Conservation (phyloP, 129 eudicot genomes). For the Silybum marianum region DNA sequence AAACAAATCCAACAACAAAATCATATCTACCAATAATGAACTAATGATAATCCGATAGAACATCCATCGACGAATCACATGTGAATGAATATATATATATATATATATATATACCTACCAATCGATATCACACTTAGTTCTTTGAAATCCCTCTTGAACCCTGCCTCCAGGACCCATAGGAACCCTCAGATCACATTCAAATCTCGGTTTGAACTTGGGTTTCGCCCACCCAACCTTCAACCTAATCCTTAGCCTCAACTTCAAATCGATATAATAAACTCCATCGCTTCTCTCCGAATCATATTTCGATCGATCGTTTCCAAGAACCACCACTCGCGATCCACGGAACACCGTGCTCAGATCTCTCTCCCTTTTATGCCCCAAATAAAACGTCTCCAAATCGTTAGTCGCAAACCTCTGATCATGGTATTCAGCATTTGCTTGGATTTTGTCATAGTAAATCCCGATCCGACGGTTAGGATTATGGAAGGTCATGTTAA, state of each 20-base stretch:
- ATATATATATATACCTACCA: conserved; percentile 19
- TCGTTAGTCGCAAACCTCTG: conserved; percentile 14
- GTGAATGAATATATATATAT: too few species aligned
- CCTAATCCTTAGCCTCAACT: conserved; percentile 48
- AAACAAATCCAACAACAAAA: background rate
- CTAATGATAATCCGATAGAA: background rate
- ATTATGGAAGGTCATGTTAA: conserved; percentile 64
- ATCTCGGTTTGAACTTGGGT: conserved; percentile 56
- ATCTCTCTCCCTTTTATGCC: conserved; percentile 30
- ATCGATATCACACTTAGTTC: conserved; percentile 39
- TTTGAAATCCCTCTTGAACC: conserved; percentile 9
- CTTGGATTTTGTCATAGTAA: conserved; percentile 65
- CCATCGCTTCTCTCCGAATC: conserved; percentile 32
- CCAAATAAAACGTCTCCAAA: conserved; percentile 31
- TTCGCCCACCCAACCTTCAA: conserved; percentile 59
- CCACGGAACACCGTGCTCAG: conserved; percentile 15
- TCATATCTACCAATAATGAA: background rate
- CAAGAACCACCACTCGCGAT: conserved; percentile 14
- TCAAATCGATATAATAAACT: conserved; percentile 50
- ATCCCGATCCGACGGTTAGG: conserved; percentile 69
- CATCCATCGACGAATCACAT: background rate
- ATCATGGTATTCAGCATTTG: conserved; percentile 37
- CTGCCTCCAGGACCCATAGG: conserved; percentile 10
- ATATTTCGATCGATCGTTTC: conserved; percentile 27
- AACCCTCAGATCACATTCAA: conserved; percentile 31